Percentiles rank a stretch among this genome's conserved stretches.
These are phyloP conservation scores for Medicago ruthenica DNA, from an alignment of 306 rosid species.

Conservation along the genomic window DNA sequence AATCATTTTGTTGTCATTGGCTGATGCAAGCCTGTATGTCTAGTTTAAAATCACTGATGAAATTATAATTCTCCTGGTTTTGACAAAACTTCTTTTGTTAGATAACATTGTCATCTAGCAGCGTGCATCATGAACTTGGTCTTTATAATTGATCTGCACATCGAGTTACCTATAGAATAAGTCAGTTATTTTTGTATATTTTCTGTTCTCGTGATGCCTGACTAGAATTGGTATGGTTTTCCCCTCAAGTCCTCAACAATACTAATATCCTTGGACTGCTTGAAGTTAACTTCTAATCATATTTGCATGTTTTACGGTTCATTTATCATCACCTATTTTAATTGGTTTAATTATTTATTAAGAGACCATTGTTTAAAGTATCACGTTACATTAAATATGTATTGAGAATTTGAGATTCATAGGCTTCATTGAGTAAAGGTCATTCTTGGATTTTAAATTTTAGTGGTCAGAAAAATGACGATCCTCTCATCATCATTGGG, in stretches of 20 bases:
- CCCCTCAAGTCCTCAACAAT: background rate
- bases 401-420: slow-evolving; percentile 13
- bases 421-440: slow-evolving; percentile 13
- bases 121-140: slow-evolving; percentile 32
- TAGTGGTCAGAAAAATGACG: background rate
- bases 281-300: slow-evolving; percentile 29
- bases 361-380: slow-evolving; percentile 2
- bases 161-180: slow-evolving; percentile 21
- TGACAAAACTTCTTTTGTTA: slow-evolving; percentile 4
- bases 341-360: background rate
- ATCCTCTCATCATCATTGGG: background rate
- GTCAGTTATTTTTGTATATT: slow-evolving; percentile 14
- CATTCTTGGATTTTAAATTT: slow-evolving; percentile 2
- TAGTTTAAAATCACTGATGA: slow-evolving; percentile 13
- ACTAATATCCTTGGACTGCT: slow-evolving; percentile 5
- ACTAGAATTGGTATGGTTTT: slow-evolving; percentile 3
- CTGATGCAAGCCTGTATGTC: slow-evolving; percentile 15
- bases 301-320: slow-evolving; percentile 5
- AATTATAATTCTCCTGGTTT: slow-evolving; percentile 23
- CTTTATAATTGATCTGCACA: slow-evolving; percentile 18
- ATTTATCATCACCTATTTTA: slow-evolving; percentile 23
- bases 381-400: slow-evolving; percentile 8
- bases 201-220: slow-evolving; percentile 20
- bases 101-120: slow-evolving; percentile 30
- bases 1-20: slow-evolving; percentile 25